These are phyloP conservation scores for Volutella citrinella DNA, from an alignment of 2,329 filamentous ascomycete species.

Conservation along the genomic window DNA sequence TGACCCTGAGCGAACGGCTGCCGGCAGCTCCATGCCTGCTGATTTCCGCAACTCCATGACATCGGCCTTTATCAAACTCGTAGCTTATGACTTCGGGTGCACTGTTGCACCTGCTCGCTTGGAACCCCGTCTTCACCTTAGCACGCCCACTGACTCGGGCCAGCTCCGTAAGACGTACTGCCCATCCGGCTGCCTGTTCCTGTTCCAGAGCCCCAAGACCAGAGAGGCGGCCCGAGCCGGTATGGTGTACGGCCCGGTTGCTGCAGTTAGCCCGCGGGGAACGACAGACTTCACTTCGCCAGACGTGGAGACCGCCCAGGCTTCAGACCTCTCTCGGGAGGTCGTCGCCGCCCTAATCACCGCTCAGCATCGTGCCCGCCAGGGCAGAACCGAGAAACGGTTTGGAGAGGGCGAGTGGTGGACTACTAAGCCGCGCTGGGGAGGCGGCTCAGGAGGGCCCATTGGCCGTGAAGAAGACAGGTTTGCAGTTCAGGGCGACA, in stretches of 20 bases:
- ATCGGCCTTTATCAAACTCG: conserved; percentile 59
- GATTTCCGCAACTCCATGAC: conserved; percentile 57
- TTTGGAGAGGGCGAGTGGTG: conserved; percentile 62
- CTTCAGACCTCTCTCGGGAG: conserved; percentile 60
- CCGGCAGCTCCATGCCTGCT: conserved; percentile 55
- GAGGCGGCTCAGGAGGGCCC: conserved; percentile 59
- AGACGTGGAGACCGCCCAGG: conserved; percentile 51
- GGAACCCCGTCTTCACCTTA: conserved; percentile 58
- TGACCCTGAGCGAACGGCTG: conserved; percentile 38
- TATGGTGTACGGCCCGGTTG: conserved; percentile 59
- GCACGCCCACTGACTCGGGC: conserved; percentile 31
- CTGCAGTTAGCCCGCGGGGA: conserved; percentile 56
- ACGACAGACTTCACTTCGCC: conserved; percentile 47
- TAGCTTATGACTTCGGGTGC: conserved; percentile 65
- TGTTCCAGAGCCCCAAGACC: conserved; percentile 59
- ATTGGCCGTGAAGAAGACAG: conserved; percentile 60
- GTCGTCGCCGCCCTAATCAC: conserved; percentile 58
- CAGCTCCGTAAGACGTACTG: conserved; percentile 50
- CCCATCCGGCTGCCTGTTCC: conserved; percentile 56
- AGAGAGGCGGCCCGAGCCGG: conserved; percentile 58
- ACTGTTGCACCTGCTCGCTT: conserved; percentile 54
- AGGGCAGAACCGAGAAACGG: conserved; percentile 53
- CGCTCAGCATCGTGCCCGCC: conserved; percentile 60
- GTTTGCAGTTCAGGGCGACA: conserved; percentile 44
- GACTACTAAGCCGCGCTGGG: conserved; percentile 59